Evolutionary conservation across 2,329 filamentous ascomycete genomes (phyloP), one percentile per base, ranked within the genome.

Genomic region (Arthrobotrys sphaeroides): DNA sequence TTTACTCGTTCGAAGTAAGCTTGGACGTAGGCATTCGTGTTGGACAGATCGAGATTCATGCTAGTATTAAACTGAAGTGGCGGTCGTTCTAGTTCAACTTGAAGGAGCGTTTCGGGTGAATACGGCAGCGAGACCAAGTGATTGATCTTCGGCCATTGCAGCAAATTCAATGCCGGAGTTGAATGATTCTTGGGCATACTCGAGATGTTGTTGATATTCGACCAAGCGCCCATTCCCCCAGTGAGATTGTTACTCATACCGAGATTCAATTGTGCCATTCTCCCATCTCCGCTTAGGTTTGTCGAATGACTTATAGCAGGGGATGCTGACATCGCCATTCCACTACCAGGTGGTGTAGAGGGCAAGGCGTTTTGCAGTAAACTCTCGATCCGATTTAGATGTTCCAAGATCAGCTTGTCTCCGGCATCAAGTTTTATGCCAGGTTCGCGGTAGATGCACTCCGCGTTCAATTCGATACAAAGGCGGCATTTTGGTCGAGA

Each of bases 121-220:
- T 93, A 93, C 2, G 90, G 90, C 33, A 89, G 86, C 26, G 90
- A 90, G 6, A 94, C 90, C 20, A 95, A 84, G 80, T 93, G 90
- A 53, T 90, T 87, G 78, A 94, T 94, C 78, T 93, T 85, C 10
- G 91, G 92, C 88, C 91, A 94, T 80, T 93, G 91, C 4, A 94
- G 84, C 18, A 94, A 84, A 81, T 94, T 90, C 78, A 93, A 84
- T 0, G 91, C 91, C 4, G 91, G 91, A 73, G 92, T 94, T 0
- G 91, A 94, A 82, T 94, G 92, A 13, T 90, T 86, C 82, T 93
- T 94, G 20, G 92, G 92, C 91, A 94, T 94, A 24, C 90, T 92
- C 1, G 91, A 93, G 78, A 94, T 93, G 81, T 92, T 94, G 40
- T 83, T 87, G 49, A 75, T 75, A 49, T 75, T 75, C 13, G 72